These are phyloP conservation scores for Arachnomyces sp. DNA, from an alignment of 2,329 filamentous ascomycete species.

Conservation along the genomic window DNA sequence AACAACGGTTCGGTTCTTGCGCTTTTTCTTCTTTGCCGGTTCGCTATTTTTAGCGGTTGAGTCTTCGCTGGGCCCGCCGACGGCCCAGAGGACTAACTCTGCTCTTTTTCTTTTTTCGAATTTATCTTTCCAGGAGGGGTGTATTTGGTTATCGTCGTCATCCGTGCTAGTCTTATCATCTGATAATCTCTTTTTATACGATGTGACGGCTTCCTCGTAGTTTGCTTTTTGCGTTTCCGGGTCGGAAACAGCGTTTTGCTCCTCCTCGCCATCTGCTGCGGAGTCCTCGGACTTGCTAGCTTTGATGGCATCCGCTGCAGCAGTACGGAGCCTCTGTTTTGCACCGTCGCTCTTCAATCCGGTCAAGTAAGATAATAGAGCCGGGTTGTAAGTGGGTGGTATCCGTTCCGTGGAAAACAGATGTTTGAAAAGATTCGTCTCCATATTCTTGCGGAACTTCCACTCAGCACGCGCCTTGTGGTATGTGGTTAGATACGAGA, in stretches of 20 bases:
- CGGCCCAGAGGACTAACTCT: slow-evolving; percentile 30
- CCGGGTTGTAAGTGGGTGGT: slow-evolving; percentile 59
- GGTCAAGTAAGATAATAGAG: slow-evolving; percentile 68
- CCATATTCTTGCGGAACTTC: slow-evolving; percentile 96
- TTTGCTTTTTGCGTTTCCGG: slow-evolving; percentile 14
- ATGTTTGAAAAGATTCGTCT: slow-evolving; percentile 78
- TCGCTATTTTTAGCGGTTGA: not conserved
- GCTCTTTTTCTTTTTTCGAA: slow-evolving; percentile 31
- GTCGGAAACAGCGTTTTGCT: slow-evolving; percentile 8
- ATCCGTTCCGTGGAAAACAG: slow-evolving; percentile 65
- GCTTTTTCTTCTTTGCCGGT: slow-evolving; percentile 10
- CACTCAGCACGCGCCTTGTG: slow-evolving; percentile 62
- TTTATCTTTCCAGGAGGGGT: slow-evolving; percentile 14
- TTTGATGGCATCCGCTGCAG: slow-evolving; percentile 54
- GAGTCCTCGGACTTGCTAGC: slow-evolving; percentile 18
- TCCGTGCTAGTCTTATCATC: slow-evolving; percentile 21
- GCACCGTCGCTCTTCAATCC: slow-evolving; percentile 71
- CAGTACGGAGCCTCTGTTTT: slow-evolving; percentile 55
- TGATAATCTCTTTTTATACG: slow-evolving; percentile 31
- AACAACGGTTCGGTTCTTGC: slow-evolving; percentile 33
- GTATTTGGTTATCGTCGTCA: slow-evolving; percentile 10
- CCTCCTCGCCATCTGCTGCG: slow-evolving; percentile 13
- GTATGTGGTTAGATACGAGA: slow-evolving; percentile 72
- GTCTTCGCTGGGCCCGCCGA: slow-evolving; percentile 16
- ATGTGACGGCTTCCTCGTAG: slow-evolving; percentile 48